These are phyloP conservation scores for Hyphopichia fennica DNA, from an alignment of 1,139 yeast species.

Conservation along the genomic window DNA sequence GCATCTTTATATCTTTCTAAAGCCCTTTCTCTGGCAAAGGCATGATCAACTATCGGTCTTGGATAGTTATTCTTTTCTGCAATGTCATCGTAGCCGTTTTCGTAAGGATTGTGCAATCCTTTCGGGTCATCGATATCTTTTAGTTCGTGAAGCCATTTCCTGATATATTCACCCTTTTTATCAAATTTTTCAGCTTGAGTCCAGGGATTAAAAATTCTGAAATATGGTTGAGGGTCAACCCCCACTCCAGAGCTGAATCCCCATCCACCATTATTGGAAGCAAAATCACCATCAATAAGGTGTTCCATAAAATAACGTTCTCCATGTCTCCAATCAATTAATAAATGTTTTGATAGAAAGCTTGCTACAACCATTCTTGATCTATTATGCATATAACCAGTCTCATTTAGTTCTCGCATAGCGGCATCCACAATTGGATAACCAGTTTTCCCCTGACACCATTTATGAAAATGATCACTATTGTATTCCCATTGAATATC, in stretches of 20 bases:
- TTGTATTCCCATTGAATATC: constrained; percentile 44
- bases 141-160: constrained; percentile 53
- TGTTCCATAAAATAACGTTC: constrained; percentile 50
- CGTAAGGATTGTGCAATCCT: constrained; percentile 39
- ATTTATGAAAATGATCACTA: constrained; percentile 35
- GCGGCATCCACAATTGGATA: constrained; percentile 58
- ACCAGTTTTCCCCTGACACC: constrained; percentile 57
- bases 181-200: constrained; percentile 52
- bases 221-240: constrained; percentile 57
- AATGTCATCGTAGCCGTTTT: constrained; percentile 13
- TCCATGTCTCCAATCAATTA: constrained; percentile 58
- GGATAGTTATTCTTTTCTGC: constrained; percentile 37
- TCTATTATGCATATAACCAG: constrained; percentile 55
- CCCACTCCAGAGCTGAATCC: constrained; percentile 54
- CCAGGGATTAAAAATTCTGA: constrained; percentile 54
- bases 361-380: constrained; percentile 55
- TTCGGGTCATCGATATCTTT: constrained; percentile 25
- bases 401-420: constrained; percentile 50
- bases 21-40: constrained; percentile 35
- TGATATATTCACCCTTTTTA: constrained; percentile 44
- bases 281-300: constrained; percentile 52
- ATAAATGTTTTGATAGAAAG: constrained; percentile 50
- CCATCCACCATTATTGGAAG: constrained; percentile 61
- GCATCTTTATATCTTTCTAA: constrained; percentile 38
- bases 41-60: constrained; percentile 41